Base-by-base conservation (phyloP, 179 eudicot species). In the Spergularia azorica region DNA sequence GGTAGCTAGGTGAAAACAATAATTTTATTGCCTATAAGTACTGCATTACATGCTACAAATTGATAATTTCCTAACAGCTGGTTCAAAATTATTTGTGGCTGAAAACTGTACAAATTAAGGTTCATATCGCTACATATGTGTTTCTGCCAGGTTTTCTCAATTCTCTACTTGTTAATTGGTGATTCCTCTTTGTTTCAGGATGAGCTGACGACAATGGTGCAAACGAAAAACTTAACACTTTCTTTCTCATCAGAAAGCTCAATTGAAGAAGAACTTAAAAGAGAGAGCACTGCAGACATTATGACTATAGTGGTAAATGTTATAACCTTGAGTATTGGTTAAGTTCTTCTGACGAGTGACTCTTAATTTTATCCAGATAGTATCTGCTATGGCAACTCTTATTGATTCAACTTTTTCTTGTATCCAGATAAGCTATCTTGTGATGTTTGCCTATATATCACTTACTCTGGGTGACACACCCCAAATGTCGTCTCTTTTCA, bases 381-480 rank as follows among this genome's bases (percentile, higher is more conserved):
- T 59, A 26, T 70, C 65, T 68, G 12, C 2, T 74, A 20, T 67
- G 43, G 7, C 13, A 9, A 39, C 48, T 56, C 55, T 52, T 26
- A 58, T 15, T 70, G 52, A 80, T 76, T 9, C 38, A 38, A 62
- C 74, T 14, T 41, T 46, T 77, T 52, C 32, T 71, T 66, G 26
- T 61, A 69, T 72, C 79, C 96, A 96, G 99, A 89, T 96, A 87
- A 96, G 99, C 89, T 96, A 96, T 82, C 96, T 96, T 78, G 99
- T 94, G 87, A 96, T 96, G 99, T 96, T 96, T 90, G 99, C 98
- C 77, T 96, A 96, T 82, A 96, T 96, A 85, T 94, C 99, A 21
- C 90, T 96, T 89, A 88, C 98, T 20, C 83, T 96, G 78, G 99
- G 99, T 2, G 96, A 94, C 81, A 81, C 88, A 60, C 92, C 97